Evolutionary conservation across 371 early-diverging fungal genomes (phyloP).

Genomic region (Caulochytrium protostelioides): DNA sequence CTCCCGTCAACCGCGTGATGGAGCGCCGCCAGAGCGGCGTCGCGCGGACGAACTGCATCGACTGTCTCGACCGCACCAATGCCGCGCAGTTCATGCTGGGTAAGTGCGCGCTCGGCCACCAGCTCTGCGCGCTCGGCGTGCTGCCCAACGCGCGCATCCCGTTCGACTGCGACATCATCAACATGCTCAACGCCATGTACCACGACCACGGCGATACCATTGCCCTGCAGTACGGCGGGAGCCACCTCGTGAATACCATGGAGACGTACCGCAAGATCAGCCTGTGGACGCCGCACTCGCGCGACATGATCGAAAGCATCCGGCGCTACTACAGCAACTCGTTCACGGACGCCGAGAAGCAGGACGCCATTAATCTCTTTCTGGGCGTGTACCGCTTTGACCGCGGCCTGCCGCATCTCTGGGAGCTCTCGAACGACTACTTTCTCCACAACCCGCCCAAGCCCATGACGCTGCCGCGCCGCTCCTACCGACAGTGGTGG

Average conservation of each 20-base stretch:
- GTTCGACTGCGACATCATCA: conserved; percentile 77
- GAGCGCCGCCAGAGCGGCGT: conserved; percentile 54
- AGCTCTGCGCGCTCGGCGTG: conserved; percentile 69
- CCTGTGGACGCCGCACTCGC: conserved; percentile 78
- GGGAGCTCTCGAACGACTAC: conserved; percentile 64
- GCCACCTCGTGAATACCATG: conserved; percentile 91
- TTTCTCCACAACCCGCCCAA: conserved; percentile 45
- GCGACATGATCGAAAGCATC: conserved; percentile 86
- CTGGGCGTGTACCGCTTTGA: conserved; percentile 47
- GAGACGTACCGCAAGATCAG: conserved; percentile 85
- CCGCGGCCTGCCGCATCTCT: conserved; percentile 20
- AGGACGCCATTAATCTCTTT: conserved; percentile 85
- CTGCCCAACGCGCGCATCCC: conserved; percentile 52
- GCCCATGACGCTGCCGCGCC: too few species aligned
- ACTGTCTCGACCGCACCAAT: conserved; percentile 98
- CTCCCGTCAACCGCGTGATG: conserved; percentile 10
- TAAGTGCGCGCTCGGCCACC: conserved; percentile 78
- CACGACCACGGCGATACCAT: conserved; percentile 96
- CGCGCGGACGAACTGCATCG: conserved; percentile 96
- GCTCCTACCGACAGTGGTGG: too few species aligned
- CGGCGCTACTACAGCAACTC: conserved; percentile 80
- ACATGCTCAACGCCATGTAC: conserved; percentile 89
- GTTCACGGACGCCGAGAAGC: conserved; percentile 88
- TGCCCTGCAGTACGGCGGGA: conserved; percentile 97
- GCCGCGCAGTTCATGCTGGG: conserved; percentile 94